Conservation (phyloP, 768 basidiomycete species). For the Boletus rufocinnamomeus region DNA sequence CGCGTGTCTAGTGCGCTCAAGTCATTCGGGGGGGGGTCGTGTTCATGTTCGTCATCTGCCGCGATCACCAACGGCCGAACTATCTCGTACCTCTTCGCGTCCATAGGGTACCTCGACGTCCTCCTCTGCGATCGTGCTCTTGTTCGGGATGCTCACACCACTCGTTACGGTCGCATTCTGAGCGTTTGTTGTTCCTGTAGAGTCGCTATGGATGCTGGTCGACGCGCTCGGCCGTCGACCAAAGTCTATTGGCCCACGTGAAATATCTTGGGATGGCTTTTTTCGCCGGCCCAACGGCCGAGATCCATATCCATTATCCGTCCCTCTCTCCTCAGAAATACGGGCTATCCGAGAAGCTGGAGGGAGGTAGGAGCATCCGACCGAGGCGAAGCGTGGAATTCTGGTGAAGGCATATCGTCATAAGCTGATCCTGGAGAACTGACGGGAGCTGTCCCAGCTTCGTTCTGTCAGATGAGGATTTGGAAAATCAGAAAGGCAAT, state of each 20-base stretch:
- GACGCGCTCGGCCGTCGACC: conserved; percentile 60
- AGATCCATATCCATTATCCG: conserved; percentile 61
- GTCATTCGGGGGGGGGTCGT: conserved; percentile 58
- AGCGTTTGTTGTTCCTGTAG: conserved; percentile 48
- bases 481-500: background rate
- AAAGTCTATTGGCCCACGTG: conserved; percentile 44
- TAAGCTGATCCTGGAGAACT: conserved; percentile 60
- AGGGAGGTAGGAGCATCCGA: conserved; percentile 43
- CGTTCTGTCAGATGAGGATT: conserved; percentile 17
- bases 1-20: conserved; percentile 67
- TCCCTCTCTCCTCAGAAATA: conserved; percentile 54
- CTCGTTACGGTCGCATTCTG: conserved; percentile 81
- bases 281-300: conserved; percentile 50
- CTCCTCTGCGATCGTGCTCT: conserved; percentile 95
- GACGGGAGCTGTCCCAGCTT: conserved; percentile 29
- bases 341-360: conserved; percentile 42
- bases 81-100: conserved; percentile 66
- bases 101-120: conserved; percentile 95
- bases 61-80: conserved; percentile 57
- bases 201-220: conserved; percentile 56
- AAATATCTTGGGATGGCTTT: conserved; percentile 42
- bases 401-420: conserved; percentile 73
- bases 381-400: conserved; percentile 54
- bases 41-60: conserved; percentile 46
- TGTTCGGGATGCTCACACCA: conserved; percentile 92